Conservation (phyloP, 1,284 basidiomycete genomes). For the Clitocybe nebularis region DNA sequence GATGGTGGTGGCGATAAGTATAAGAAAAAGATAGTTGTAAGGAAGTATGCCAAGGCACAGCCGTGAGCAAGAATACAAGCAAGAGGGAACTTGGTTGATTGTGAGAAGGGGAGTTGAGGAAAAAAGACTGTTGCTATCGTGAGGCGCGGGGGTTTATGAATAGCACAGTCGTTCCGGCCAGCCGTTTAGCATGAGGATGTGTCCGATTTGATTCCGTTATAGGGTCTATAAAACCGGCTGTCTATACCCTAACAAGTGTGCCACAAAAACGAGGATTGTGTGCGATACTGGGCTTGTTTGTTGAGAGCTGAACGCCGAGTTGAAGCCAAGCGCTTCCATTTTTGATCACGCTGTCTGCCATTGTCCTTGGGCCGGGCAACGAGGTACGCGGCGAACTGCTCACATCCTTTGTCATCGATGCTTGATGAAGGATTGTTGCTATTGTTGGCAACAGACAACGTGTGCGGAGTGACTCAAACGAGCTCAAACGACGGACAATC, state of each 20-base stretch:
- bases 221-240: conserved; percentile 4
- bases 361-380: too few species aligned
- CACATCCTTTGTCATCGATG: too few species aligned
- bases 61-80: conserved; percentile 11
- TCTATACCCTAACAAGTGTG: background rate
- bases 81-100: conserved; percentile 13
- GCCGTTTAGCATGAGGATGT: conserved; percentile 20
- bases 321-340: too few species aligned
- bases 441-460: too few species aligned
- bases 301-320: background rate
- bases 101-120: conserved; percentile 5
- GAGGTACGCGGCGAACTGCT: too few species aligned
- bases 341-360: too few species aligned
- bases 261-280: conserved; percentile 14
- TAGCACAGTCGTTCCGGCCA: conserved; percentile 19
- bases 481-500: too few species aligned
- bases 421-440: too few species aligned
- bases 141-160: conserved; percentile 17
- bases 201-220: conserved; percentile 10
- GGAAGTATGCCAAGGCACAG: conserved; percentile 18
- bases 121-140: conserved; percentile 8
- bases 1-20: conserved; percentile 27
- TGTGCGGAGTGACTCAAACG: too few species aligned
- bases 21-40: conserved; percentile 17
- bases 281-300: conserved; percentile 3